Percentiles rank a stretch among this genome's conserved stretches.
These are phyloP conservation scores for Inonotus obliquus DNA, from an alignment of 1,284 basidiomycete species.

Conservation along the genomic window DNA sequence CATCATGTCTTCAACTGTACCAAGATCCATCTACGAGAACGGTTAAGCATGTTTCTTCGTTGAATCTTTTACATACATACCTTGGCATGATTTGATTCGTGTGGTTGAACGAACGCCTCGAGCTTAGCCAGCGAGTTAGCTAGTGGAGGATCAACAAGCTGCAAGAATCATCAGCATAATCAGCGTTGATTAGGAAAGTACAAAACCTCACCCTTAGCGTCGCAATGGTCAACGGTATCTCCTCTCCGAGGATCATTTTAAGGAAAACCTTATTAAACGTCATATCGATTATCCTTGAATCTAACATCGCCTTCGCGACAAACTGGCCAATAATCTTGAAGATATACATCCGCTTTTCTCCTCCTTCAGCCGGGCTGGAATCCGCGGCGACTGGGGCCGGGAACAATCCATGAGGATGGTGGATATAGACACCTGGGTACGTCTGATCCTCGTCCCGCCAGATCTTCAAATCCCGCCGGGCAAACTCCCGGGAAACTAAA, in stretches of 20 bases:
- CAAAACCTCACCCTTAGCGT: slow-evolving; percentile 66
- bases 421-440: slow-evolving; percentile 63
- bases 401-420: slow-evolving; percentile 83
- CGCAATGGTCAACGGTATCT: slow-evolving; percentile 79
- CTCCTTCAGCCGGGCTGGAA: slow-evolving; percentile 55
- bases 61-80: slow-evolving; percentile 28
- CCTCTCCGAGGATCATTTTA: slow-evolving; percentile 81
- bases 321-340: slow-evolving; percentile 94
- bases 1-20: slow-evolving; percentile 77
- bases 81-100: slow-evolving; percentile 45
- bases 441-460: slow-evolving; percentile 85
- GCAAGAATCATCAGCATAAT: slow-evolving; percentile 13
- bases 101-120: slow-evolving; percentile 48
- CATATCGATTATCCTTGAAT: slow-evolving; percentile 96
- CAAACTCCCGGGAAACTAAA: slow-evolving; percentile 90
- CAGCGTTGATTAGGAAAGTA: not conserved
- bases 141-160: slow-evolving; percentile 80
- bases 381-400: slow-evolving; percentile 78
- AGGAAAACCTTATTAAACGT: slow-evolving; percentile 92
- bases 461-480: slow-evolving; percentile 78
- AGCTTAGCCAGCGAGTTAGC: slow-evolving; percentile 85
- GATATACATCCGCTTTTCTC: slow-evolving; percentile 75
- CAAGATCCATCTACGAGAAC: not conserved
- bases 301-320: slow-evolving; percentile 95
- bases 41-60: not conserved